Evolutionary conservation across 2,329 filamentous ascomycete species (phyloP).

Genomic region (Ceratocystis lukuohia): DNA sequence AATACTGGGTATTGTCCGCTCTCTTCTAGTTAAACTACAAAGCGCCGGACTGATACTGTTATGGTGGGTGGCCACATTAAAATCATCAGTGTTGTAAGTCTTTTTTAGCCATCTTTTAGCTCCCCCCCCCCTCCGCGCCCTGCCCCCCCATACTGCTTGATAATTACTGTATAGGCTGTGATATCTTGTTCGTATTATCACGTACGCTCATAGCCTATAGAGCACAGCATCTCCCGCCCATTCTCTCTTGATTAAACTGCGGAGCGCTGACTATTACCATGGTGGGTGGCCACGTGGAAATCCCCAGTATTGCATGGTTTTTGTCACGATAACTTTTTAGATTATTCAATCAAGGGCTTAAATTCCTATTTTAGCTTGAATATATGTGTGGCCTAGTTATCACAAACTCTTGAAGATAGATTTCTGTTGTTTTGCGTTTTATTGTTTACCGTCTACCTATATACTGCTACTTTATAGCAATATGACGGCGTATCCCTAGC

Average conservation of each 20-base stretch:
- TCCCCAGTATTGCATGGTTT: neutral
- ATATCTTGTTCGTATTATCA: neutral
- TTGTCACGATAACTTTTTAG: neutral
- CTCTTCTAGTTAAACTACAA: slow-evolving; percentile 14
- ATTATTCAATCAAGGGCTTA: no score
- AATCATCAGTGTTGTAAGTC: slow-evolving; percentile 12
- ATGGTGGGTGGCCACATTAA: slow-evolving; percentile 15
- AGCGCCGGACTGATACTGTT: slow-evolving; percentile 13
- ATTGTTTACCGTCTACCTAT: no score
- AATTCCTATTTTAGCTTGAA: no score
- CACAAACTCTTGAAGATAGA: no score
- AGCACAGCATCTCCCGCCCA: neutral
- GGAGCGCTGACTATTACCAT: neutral
- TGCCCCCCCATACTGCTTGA: neutral
- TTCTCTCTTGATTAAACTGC: neutral
- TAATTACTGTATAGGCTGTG: neutral
- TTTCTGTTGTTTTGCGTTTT: no score
- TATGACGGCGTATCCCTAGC: no score
- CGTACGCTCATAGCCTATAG: neutral
- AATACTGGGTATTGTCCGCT: slow-evolving; percentile 16
- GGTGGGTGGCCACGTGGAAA: neutral
- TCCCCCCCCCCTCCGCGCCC: no score
- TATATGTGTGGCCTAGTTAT: no score
- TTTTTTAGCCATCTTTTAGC: slow-evolving; percentile 2
- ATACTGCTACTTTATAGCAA: no score